Base-by-base conservation (phyloP, 1,284 basidiomycete species). In the Hymenochaete sp. region DNA sequence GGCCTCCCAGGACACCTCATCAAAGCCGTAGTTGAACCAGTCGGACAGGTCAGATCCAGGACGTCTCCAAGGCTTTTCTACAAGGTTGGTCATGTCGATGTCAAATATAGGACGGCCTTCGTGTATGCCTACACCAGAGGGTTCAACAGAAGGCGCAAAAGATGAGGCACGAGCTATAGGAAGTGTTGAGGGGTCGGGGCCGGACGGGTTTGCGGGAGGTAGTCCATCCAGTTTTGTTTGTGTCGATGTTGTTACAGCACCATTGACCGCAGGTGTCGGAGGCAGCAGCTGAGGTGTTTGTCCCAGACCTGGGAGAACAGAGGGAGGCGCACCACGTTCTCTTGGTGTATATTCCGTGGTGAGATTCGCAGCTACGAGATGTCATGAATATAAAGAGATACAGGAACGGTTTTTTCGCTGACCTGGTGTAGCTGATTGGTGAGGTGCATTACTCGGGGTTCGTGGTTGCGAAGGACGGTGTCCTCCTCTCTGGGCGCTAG, bases 1-100 rank as follows among this genome's bases (percentile, higher is more conserved):
- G 37, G 83, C 79, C 55, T 89, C 86, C 90, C 93, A 99, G 14
- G 85, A 86, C 10, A 91, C 75, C 65, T 99, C 96, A 62, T 98
- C 95, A 60, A 98, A 98, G 0, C 96, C 96, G 57, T 97, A 98
- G 66, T 99, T 98, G 69, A 98, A 99, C 84, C 91, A 99, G 67
- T 98, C 95, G 55, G 87, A 88, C 47, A 98, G 71, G 66, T 98
- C 92, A 5, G 90, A 83, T 13, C 96, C 96, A 7, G 93, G 87
- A 45, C 84, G 68, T 48, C 95, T 72, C 96, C 96, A 99, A 2
- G 87, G 84, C 61, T 96, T 95, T 47, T 89, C 85, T 18, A 84
- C 70, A 62, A 98, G 73, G 18, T 83, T 77, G 19, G 71, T 74
- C 41, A 97, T 61, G 62, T 98, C 95, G 36, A 95, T 75, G 51